Percentiles rank a stretch among this genome's conserved stretches.
Evolutionary conservation across 176 grass and related monocot species (phyloP).

Genomic region (Bolboschoenus planiculmis): DNA sequence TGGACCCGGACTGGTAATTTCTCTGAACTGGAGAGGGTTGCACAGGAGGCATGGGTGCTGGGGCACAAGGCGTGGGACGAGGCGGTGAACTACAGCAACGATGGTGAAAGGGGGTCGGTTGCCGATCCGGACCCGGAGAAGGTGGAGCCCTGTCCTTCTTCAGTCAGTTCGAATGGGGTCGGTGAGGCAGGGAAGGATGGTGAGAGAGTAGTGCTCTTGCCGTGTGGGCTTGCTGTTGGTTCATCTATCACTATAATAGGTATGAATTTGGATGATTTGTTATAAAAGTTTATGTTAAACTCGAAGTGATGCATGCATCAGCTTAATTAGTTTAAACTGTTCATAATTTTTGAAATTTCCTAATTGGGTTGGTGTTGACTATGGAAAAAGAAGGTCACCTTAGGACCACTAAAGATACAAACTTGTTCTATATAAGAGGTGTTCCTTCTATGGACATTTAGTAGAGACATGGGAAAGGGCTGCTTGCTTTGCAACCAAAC

Average conservation of each 20-base stretch:
- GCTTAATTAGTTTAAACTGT: neutral
- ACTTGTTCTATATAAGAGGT: neutral
- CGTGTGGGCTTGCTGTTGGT: slow-evolving; percentile 62
- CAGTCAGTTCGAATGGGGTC: slow-evolving; percentile 17
- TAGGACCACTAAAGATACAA: neutral
- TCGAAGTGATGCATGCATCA: neutral
- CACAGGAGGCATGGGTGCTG: slow-evolving; percentile 54
- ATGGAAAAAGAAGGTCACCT: neutral
- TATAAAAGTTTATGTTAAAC: neutral
- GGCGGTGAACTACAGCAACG: slow-evolving; percentile 42
- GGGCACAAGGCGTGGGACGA: slow-evolving; percentile 59
- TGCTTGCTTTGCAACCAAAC: neutral
- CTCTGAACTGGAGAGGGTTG: slow-evolving; percentile 72
- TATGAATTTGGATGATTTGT: neutral
- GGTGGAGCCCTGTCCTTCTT: slow-evolving; percentile 37
- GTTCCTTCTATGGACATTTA: neutral
- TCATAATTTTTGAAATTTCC: neutral
- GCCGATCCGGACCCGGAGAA: slow-evolving; percentile 7
- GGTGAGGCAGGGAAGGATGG: neutral
- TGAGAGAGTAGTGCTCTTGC: slow-evolving; percentile 36
- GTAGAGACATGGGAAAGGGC: neutral
- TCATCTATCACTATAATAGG: slow-evolving; percentile 77
- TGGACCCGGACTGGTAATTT: slow-evolving; percentile 49
- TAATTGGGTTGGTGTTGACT: neutral
- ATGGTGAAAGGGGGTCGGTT: neutral